Conservation (phyloP, 768 basidiomycete species). For the Russula earlei region DNA sequence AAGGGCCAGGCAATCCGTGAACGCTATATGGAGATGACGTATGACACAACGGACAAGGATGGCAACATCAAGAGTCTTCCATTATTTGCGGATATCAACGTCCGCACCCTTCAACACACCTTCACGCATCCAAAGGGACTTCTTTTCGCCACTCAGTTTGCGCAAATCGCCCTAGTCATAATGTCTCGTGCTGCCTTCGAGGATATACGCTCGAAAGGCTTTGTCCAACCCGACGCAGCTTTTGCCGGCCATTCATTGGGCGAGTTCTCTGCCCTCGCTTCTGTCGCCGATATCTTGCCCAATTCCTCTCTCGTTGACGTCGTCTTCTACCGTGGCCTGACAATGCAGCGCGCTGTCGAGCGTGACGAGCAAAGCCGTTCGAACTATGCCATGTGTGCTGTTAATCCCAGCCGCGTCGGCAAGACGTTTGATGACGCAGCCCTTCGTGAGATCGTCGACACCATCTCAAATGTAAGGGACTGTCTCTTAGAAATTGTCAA, state of each 20-base stretch:
- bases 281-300: conserved; percentile 92
- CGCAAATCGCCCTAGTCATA: conserved; percentile 96
- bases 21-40: conserved; percentile 99
- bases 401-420: conserved; percentile 92
- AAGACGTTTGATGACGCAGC: conserved; percentile 92
- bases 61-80: conserved; percentile 94
- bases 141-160: conserved; percentile 96
- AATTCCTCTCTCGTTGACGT: conserved; percentile 95
- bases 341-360: conserved; percentile 99
- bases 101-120: conserved; percentile 93
- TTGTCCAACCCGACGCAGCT: conserved; percentile 84
- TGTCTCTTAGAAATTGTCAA: conserved; percentile 97
- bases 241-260: conserved; percentile 98
- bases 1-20: conserved; percentile 97
- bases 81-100: conserved; percentile 90
- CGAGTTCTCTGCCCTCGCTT: conserved; percentile 96
- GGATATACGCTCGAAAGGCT: conserved; percentile 94
- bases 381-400: conserved; percentile 99
- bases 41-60: conserved; percentile 94
- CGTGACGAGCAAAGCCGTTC: conserved; percentile 88
- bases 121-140: conserved; percentile 95
- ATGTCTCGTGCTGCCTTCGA: conserved; percentile 98
- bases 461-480: conserved; percentile 65
- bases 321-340: conserved; percentile 99
- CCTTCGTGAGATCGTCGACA: conserved; percentile 94